Base-by-base conservation (phyloP, 169 alveolate genomes). In the Cryptosporidium baileyi region DNA sequence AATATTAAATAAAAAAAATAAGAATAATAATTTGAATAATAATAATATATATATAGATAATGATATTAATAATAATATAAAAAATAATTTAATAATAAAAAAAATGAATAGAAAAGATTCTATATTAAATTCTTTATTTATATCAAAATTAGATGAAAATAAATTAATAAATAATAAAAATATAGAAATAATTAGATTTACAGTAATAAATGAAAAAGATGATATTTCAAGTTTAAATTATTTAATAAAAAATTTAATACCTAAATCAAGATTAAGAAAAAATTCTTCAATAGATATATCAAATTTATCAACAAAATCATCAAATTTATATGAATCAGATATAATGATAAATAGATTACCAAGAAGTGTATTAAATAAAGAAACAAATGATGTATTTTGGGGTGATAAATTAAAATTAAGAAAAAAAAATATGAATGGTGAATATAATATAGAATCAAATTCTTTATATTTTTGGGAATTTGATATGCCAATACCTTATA, bases 401-500 rank as follows among this genome's bases (percentile, higher is more conserved):
- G 85, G 85, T 1, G 85, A 74, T 26, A 74, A 26, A 54, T 26
- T 74, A n/a, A 74, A 26, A 26, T n/a, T 74, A 1, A 44, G 81
- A n/a, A 2, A 28, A 4, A 54, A 34, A 57, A 74, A 74, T 57
- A 6, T 32, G 19, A 41, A 41, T 8, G 49, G 60, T 15, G 85
- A 74, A 0, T 74, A 32, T 41, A 54, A 54, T 24, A 13, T 45
- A 40, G 67, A 74, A 4, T n/a, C 8, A 9, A 4, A 52, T 38
- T 32, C 74, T 3, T 26, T 51, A 26, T 74, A 44, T 26, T 51
- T 52, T 36, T 74, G 85, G 85, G 85, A 74, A 15, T 74, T 74
- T 54, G 85, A 74, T 57, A 74, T 74, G 85, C 85, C 85, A 22
- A 24, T 74, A 57, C 85, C 85, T 19, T 74, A 26, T 54, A 74